Conservation (phyloP, 352 stramenopile species). For the Phytophthora fragariaefolia region DNA sequence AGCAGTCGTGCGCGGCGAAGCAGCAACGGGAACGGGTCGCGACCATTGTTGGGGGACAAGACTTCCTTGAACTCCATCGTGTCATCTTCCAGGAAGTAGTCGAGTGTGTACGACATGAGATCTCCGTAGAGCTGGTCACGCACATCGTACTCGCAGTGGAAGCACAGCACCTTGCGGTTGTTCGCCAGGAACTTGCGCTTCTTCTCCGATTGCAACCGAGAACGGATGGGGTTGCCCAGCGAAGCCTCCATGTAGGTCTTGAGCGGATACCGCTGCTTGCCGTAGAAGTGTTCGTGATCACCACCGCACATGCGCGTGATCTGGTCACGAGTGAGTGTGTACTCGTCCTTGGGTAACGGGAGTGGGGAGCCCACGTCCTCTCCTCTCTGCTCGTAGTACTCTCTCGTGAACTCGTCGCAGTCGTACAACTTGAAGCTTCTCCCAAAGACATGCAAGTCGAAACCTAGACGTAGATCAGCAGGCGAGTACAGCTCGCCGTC, state of each 20-base stretch:
- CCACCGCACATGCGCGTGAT: constrained; percentile 78
- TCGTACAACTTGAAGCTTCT: constrained; percentile 82
- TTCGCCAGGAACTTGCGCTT: constrained; percentile 90
- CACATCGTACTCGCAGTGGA: constrained; percentile 89
- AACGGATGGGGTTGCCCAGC: constrained; percentile 75
- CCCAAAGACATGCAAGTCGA: constrained; percentile 78
- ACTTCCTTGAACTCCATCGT: constrained; percentile 91
- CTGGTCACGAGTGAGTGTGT: constrained; percentile 79
- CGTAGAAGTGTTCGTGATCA: constrained; percentile 77
- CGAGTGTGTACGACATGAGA: constrained; percentile 78
- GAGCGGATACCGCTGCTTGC: constrained; percentile 76
- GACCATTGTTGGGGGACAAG: constrained; percentile 77
- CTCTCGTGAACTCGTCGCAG: constrained; percentile 75
- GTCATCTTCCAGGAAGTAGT: constrained; percentile 91
- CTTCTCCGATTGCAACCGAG: constrained; percentile 71
- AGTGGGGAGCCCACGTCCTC: constrained; percentile 57
- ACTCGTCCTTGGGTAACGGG: constrained; percentile 81
- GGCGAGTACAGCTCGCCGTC: constrained; percentile 60
- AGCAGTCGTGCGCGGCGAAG: constrained; percentile 68
- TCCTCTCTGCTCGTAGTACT: constrained; percentile 59
- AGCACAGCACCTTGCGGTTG: constrained; percentile 87
- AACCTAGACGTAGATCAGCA: constrained; percentile 66
- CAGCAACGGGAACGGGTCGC: constrained; percentile 81
- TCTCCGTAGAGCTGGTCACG: constrained; percentile 82
- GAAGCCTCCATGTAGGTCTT: constrained; percentile 89